Base-by-base conservation (phyloP, 106 monocot species). In the Allium sativum region DNA sequence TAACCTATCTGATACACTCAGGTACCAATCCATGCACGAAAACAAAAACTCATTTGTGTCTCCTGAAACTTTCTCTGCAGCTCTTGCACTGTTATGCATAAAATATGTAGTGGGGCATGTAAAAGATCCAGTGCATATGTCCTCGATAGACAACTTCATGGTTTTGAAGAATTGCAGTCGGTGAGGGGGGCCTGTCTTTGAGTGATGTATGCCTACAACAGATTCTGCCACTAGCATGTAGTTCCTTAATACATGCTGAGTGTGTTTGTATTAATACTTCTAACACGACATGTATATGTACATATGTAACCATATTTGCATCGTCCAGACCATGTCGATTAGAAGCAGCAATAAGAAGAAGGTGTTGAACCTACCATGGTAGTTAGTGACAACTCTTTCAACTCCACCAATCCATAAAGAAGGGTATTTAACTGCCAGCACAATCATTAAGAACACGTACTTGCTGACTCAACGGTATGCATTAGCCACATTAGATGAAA, bases 31-130 rank as follows among this genome's bases (percentile, higher is more conserved):
- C 13, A 69, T 56, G 65, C 87, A 84, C 0, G 87, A 92, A 81
- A 79, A 92, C 21, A 92, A 31, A 68, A 84, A 92, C 77, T 92
- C 92, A 20, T 87, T 84, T 0, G 70, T 16, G 65, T 64, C 83
- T 0, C 74, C 79, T 0, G 76, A 61, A 0, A 80, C 11, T 10
- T 69, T 41, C 5, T 56, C 68, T 62, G 78, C 68, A 8, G 70
- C 59, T 22, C 87, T 72, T 14, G 87, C 87, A 12, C 53, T n/a
- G 1, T 63, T 72, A 6, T 81, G 68, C 9, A 73, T 44, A 17
- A 64, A 54, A 7, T 12, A 69, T 0, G 76, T 70, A 8, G 52
- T 16, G 13, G 87, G 87, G 0, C 72, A 70, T 19, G 67, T 20
- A 3, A 65, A 63, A 4, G 92, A 76, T 0, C 81, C 92, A 4